phyloP scores from a whole-genome alignment of 2,329 filamentous ascomycete genomes.

The Phialophora tarda region DNA sequence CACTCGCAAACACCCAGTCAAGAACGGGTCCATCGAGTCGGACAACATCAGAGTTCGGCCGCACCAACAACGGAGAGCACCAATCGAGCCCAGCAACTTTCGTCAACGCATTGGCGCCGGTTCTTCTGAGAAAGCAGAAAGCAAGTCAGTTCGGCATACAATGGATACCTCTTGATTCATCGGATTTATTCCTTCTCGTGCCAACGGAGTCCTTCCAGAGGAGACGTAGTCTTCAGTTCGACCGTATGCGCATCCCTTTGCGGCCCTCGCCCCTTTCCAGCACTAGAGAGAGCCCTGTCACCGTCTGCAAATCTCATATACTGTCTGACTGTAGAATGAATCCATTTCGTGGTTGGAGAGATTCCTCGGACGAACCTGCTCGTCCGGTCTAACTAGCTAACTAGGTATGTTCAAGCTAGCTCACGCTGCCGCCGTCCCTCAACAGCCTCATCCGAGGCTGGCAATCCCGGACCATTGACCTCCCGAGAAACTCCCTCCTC shows the following conservation, averaged over 20 bases:
- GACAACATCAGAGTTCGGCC: neutral
- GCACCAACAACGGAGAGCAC: neutral
- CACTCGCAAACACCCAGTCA: neutral
- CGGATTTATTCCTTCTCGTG: neutral
- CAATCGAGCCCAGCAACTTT: conserved; percentile 10
- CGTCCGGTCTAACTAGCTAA: neutral
- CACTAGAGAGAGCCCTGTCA: too few relatives aligned
- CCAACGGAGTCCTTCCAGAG: neutral
- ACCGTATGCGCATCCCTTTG: too few relatives aligned
- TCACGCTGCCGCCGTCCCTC: neutral
- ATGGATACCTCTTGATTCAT: neutral
- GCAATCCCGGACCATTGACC: neutral
- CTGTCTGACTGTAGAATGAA: too few relatives aligned
- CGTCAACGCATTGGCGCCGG: conserved; percentile 17
- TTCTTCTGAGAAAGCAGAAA: conserved; percentile 14
- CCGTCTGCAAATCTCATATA: too few relatives aligned
- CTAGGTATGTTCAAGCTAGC: neutral
- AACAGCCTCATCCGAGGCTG: conserved; percentile 1
- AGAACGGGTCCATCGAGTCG: neutral
- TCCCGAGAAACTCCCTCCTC: neutral
- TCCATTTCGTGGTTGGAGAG: too few relatives aligned
- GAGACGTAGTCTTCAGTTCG: neutral
- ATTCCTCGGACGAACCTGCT: too few relatives aligned
- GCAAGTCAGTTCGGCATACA: neutral
- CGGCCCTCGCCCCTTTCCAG: too few relatives aligned